Evolutionary conservation across 805 yeast genomes (phyloP), one percentile per base, ranked within the genome.

Genomic region (Schizosaccharomyces osmophilus): DNA sequence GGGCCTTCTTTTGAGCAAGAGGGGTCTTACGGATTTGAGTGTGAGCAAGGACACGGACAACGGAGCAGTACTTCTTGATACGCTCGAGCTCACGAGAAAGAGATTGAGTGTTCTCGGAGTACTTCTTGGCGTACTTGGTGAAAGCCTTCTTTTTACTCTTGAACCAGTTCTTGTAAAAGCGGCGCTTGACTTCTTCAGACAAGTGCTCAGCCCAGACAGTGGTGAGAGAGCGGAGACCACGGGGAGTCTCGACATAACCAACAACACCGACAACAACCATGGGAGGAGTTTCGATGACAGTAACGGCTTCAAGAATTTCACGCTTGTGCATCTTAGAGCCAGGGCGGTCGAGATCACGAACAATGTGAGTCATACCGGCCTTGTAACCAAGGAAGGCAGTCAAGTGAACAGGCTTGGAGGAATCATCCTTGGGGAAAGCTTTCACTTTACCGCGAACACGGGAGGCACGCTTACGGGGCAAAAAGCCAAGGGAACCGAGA

Each of bases 121-220:
- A 90, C 83, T 93, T 90, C 78, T 93, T 85, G 77, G 97, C 85
- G 87, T 93, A 93, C 81, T 90, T 89, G 86, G 97, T 86, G 94
- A 93, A 93, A 74, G 98, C 98, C 90, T 89, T 89, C 95, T 93
- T 93, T 90, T 93, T 93, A 71, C 96, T 84, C 84, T 89, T 89
- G 95, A 87, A 93, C 98, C 98, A 93, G 95, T 90, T 93, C 87
- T 89, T 93, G 96, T 93, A 93, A 95, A 93, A 93, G 83, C 97
- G 87, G 84, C 98, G 87, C 86, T 84, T 90, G 79, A 93, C 83
- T 80, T 93, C 98, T 77, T 93, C 98, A 74, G 95, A 85, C 75
- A 93, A 83, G 81, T 93, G 98, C 83, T 93, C 97, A 74, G 98
- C 98, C 98, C 98, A 93, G 76, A 93, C 98, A 74, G 98, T 93